phyloP scores from a whole-genome alignment of 495 filamentous ascomycete genomes.

The Emericellopsis terricola region DNA sequence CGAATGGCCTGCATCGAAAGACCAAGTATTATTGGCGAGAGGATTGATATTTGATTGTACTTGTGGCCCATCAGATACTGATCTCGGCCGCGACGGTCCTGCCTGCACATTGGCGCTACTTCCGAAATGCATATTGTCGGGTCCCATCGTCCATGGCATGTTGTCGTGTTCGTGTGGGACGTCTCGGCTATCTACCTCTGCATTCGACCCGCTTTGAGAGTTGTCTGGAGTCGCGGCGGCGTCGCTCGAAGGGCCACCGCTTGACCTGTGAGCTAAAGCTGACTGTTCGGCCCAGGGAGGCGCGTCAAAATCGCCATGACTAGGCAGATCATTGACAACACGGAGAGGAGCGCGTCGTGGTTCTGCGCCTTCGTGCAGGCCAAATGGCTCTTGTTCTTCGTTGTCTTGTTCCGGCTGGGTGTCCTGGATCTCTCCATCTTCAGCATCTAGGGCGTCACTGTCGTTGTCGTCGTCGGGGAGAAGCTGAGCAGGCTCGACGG shows the following conservation, averaged over 20 bases:
- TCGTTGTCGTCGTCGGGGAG: too few relatives aligned
- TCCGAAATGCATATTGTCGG: too few relatives aligned
- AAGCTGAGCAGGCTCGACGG: too few relatives aligned
- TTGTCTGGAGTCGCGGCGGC: constrained; percentile 1
- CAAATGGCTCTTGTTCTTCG: too few relatives aligned
- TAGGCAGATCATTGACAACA: neutral
- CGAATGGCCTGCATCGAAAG: constrained; percentile 19
- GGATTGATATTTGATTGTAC: constrained; percentile 15
- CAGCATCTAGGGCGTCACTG: too few relatives aligned
- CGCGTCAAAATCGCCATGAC: neutral
- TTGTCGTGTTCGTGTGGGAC: too few relatives aligned
- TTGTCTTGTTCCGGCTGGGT: neutral
- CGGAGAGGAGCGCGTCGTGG: neutral
- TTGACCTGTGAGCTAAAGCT: neutral
- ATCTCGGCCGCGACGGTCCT: constrained; percentile 12
- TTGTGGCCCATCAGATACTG: constrained; percentile 29
- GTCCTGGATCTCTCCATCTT: neutral
- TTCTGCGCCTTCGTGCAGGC: too few relatives aligned
- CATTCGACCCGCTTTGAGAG: too few relatives aligned
- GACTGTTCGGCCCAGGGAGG: neutral
- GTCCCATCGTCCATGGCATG: too few relatives aligned
- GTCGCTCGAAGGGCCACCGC: neutral
- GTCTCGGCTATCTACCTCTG: too few relatives aligned
- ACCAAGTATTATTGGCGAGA: constrained; percentile 32
- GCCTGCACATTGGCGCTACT: too few relatives aligned